Base-by-base conservation (phyloP, 2,329 filamentous ascomycete genomes). In the Scopulariopsis brevicaulis region DNA sequence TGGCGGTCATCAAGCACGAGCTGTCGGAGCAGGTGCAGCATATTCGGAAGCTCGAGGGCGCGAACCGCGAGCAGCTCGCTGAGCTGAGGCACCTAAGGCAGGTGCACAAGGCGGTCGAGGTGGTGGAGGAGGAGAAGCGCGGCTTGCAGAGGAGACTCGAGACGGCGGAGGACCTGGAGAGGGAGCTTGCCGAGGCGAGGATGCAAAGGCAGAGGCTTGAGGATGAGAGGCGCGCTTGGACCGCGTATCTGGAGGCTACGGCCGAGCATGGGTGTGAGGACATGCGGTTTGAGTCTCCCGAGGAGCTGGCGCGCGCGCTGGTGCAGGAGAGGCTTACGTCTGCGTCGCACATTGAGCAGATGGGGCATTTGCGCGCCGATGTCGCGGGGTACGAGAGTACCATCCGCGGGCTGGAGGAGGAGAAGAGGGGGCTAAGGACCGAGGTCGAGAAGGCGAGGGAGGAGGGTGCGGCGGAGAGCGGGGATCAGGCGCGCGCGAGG, bases 41-140 rank as follows among this genome's bases (percentile, higher is more conserved):
- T 66, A 96, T 96, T 62, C 85, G 90, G 60, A 85, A 83, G 34
- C 77, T 99, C 3, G 94, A 99, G 69, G 79, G 82, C 1, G 83
- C 83, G 40, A 96, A 90, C 62, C 80, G 89, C 25, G 90, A 96
- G 55, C 89, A 96, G 66, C 76, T 83, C 15, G 72, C 79, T 0
- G 93, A 99, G 68, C 74, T 99, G 40, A 90, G 88, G 64, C 87
- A 91, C 63, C 79, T 95, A 43, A 86, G 91, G 15, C 88, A 91
- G 63, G 74, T 87, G 3, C 86, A 91, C 69, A 93, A 89, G 71
- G 90, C 89, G n/a, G 86, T 96, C 1, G 90, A 96, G 66, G 82
- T 99, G 2, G 88, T 97, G 0, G 91, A 99, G 68, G 94, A 99
- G 69, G 91, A 99, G 74, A 97, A 97, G 76, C 80, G 89, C 61